Base-by-base conservation (phyloP, 192 early-diverging fungal species). In the Coemansia sp. region DNA sequence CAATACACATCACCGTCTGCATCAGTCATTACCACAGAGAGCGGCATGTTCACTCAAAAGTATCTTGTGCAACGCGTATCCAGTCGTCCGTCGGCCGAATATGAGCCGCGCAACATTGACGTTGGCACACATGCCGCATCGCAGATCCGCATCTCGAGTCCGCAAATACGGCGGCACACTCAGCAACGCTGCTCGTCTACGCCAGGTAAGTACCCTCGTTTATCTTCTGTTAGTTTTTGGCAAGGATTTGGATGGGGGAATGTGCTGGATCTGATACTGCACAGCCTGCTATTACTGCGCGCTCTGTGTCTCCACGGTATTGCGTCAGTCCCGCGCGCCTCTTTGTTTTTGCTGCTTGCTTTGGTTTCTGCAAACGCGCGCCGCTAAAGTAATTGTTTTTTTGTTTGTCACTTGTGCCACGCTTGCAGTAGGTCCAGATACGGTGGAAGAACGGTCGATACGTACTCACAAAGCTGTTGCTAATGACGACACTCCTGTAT, bases 61-160 rank as follows among this genome's bases (percentile, higher is more conserved):
- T 80, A 71, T 25, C 62, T 74, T 51, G 77, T 80, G 5, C 77
- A 80, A 55, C 68, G 72, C 11, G 59, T 71, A 25, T 44, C 62
- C 4, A 53, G 50, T 21, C 40, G 66, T 5, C 5, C 52, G 3
- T 65, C 26, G 21, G 25, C 55, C 12, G 71, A 72, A 31, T 14
- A 50, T 2, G 65, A 72, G 38, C 47, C 26, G 23, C 61, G 48
- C 26, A 44, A 37, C 3, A 31, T 57, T 48, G 66, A 69, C 17
- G 44, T 50, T 10, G 34, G 57, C 14, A 50, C 62, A 9, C 57
- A 58, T 26, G 44, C 76, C 0, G 26, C 67, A 37, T 64, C 77
- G 2, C 77, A 80, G 55, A 80, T 80, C 26, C 52, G 72, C 54
- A 56, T 80, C 14, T 36, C 77, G 42, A 80, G 77, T 46, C 77